Evolutionary conservation across 1,284 basidiomycete species (phyloP), one percentile per base, ranked within the genome.

Genomic region (Omphalotus olearius): DNA sequence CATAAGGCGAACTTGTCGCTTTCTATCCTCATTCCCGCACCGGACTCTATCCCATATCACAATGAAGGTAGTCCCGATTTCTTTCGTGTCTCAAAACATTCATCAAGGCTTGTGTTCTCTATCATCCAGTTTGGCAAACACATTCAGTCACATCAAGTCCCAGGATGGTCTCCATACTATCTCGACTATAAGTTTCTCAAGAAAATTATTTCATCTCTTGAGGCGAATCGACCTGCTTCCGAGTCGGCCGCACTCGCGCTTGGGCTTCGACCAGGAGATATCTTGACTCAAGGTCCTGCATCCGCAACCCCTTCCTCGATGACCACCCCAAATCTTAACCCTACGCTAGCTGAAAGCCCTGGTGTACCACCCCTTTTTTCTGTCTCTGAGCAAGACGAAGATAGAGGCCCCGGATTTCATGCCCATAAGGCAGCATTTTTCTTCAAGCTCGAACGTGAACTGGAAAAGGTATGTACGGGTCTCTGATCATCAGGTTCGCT

Each of bases 121-220:
- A 18, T 40, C 50, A 38, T 52, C 17, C 60, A 99, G 95, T 99
- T 99, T 69, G 97, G 97, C 62, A 99, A 99, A 75, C 91, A 94
- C 61, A 94, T 99, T 60, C 93, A 96, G 70, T 87, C 91, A 33
- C 91, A 96, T 69, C 94, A 98, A 73, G 87, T 98, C 52, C 94
- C 97, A 49, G 95, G 95, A 73, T 99, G 97, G 97, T 92, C 91
- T 18, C 71, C 80, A 26, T 94, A 93, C 74, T 99, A 99, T 70
- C 83, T 98, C 60, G 97, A 99, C 74, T 99, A 99, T 81, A 99
- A 99, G 76, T 89, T 89, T 61, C 78, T 97, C 67, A 97, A 97
- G 74, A 96, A 96, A 81, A 98, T 99, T 64, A 97, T 99, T 66
- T 98, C 97, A 57, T 97, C 96, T n/a, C 83, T 98, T 56, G 86